A percentile compares a stretch with the other conserved stretches of the same genome.
Conservation (phyloP, 495 filamentous ascomycete species). For the Neurospora tetrasperma region DNA sequence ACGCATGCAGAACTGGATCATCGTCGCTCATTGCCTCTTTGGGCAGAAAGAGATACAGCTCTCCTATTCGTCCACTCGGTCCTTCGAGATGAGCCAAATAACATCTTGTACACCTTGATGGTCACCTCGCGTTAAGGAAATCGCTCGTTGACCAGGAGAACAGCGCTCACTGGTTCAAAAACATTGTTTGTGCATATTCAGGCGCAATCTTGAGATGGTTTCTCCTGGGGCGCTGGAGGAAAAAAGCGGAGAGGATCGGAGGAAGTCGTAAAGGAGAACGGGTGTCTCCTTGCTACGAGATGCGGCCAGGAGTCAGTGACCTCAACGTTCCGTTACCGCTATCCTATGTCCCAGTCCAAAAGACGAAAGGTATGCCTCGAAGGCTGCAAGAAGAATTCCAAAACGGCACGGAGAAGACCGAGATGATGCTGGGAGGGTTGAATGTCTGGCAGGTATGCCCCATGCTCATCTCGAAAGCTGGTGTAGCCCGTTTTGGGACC, state of each 20-base stretch:
- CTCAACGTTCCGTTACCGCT: neutral
- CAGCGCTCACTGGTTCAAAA: neutral
- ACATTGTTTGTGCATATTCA: neutral
- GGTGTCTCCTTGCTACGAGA: neutral
- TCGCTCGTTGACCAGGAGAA: neutral
- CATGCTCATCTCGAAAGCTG: neutral
- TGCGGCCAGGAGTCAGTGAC: neutral
- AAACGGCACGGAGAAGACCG: neutral
- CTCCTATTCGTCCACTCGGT: neutral
- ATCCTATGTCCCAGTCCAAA: neutral
- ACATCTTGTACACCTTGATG: neutral
- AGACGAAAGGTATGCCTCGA: neutral
- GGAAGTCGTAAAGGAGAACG: neutral
- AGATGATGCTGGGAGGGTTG: neutral
- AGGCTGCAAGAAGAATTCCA: neutral
- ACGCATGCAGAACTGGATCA: conserved; percentile 10
- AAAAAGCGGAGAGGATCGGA: neutral
- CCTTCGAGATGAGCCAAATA: neutral
- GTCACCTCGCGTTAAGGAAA: neutral
- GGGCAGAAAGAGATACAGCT: neutral
- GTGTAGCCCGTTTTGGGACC: neutral
- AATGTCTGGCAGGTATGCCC: neutral
- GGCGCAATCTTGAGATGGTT: neutral
- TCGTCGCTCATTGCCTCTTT: conserved; percentile 12
- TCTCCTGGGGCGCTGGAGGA: neutral